Evolutionary conservation across 2,329 filamentous ascomycete species (phyloP).

Genomic region (Penicillium janthinellum): DNA sequence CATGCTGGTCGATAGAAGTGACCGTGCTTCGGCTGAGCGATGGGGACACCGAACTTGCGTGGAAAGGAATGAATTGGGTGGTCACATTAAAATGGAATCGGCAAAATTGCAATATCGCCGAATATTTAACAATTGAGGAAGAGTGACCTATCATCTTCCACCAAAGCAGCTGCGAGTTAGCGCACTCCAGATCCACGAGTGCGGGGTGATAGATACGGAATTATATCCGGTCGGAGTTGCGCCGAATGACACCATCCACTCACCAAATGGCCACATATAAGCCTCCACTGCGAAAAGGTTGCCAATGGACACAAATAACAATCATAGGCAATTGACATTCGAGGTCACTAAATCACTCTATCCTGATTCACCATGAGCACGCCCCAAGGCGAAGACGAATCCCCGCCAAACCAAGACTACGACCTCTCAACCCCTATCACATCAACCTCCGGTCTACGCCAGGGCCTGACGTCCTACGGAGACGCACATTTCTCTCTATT

Average conservation of each 20-base stretch:
- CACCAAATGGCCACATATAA: constrained; percentile 21
- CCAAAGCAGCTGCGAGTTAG: neutral
- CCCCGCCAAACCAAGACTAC: constrained; percentile 53
- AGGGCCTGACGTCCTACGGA: constrained; percentile 68
- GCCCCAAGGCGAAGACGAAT: neutral
- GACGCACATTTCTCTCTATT: constrained; percentile 76
- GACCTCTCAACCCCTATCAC: constrained; percentile 58
- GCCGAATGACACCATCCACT: constrained; percentile 30
- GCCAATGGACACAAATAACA: neutral
- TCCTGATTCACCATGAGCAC: neutral
- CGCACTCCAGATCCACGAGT: neutral
- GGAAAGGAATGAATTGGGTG: no score
- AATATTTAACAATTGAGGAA: neutral
- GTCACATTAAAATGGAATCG: neutral
- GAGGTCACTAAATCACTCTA: neutral
- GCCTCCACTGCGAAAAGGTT: neutral
- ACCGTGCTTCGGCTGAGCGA: neutral
- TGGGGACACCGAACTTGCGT: neutral
- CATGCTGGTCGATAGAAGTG: neutral
- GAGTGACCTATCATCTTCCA: neutral
- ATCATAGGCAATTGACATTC: no score
- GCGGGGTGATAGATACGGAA: constrained; percentile 16
- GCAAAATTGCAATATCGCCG: neutral
- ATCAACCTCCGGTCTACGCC: constrained; percentile 58
- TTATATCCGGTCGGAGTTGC: constrained; percentile 28